Conservation (phyloP, 2,329 filamentous ascomycete species). For the Didymella sp. region DNA sequence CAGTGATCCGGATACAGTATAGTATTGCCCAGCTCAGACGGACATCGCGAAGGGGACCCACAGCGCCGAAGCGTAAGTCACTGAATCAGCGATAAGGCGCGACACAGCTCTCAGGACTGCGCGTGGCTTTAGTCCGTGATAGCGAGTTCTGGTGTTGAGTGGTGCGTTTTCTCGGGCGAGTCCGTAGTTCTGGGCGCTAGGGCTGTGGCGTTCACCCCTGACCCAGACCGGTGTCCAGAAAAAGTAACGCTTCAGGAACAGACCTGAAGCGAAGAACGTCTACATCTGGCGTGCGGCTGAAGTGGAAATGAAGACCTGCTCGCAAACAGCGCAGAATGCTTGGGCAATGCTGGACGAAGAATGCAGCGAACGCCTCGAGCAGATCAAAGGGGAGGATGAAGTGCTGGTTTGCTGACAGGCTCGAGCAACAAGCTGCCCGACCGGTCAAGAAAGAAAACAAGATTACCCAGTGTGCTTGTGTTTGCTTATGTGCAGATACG, state of each 20-base stretch:
- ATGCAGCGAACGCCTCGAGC: background rate
- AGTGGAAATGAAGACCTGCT: constrained; percentile 10
- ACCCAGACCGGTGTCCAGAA: constrained; percentile 12
- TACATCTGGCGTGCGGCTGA: constrained; percentile 10
- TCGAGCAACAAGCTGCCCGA: background rate
- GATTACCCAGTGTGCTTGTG: constrained; percentile 12
- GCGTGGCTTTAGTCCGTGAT: constrained; percentile 24
- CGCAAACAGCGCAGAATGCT: background rate
- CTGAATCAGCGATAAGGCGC: constrained; percentile 9
- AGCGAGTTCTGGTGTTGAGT: constrained; percentile 19
- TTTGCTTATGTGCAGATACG: constrained; percentile 19
- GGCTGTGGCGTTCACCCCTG: constrained; percentile 16
- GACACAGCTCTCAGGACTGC: constrained; percentile 24
- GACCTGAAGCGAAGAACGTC: constrained; percentile 9
- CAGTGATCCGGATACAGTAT: constrained; percentile 6
- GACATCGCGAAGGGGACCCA: background rate
- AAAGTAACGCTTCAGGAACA: constrained; percentile 17
- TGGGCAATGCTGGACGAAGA: background rate
- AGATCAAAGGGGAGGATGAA: background rate
- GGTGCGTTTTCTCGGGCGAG: constrained; percentile 15
- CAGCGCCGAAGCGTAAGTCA: constrained; percentile 9
- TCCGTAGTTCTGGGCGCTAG: constrained; percentile 5
- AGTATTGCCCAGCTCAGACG: constrained; percentile 2
- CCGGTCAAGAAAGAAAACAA: background rate
- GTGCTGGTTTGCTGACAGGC: background rate